Evolutionary conservation across 441 rosid genomes (phyloP), one percentile per base, ranked within the genome.

Genomic region (Arabidopsis hybrid): DNA sequence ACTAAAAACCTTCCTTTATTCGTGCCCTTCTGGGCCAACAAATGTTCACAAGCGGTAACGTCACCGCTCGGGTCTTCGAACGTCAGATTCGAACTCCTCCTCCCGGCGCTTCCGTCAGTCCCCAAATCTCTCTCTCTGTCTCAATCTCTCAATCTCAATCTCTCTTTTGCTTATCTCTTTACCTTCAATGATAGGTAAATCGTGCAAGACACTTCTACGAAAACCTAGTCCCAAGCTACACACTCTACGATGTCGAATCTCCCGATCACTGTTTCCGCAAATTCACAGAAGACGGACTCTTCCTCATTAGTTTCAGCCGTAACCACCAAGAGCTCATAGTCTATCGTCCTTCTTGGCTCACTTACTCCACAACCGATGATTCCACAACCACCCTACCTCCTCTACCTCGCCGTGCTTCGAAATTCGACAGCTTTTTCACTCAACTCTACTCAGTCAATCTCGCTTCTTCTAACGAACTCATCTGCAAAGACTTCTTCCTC

Each of bases 221-320:
- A 85, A 91, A 95, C 81, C 70, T 95, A 70, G 94, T 95, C 45
- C 99, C 99, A 7, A 86, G 88, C 83, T 83, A 32, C 69, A 93
- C 98, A 13, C 75, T 90, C 69, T 91, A 91, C 73, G 99, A 95
- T 51, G 84, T 95, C 38, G 94, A 91, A 58, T 90, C 91, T 73
- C 99, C 97, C 0, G 98, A 95, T 74, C 90, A 89, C 79, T 87
- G 88, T 35, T 93, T 93, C 79, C 91, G 95, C 13, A 95, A 95
- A 81, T 89, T 95, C 89, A 93, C 97, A 2, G 96, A 91, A 77
- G 98, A 93, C 65, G 99, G 98, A 57, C 95, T 82, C 51, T 95
- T 83, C 86, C 98, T 95, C 74, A 85, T 95, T 60, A 88, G 90
- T 73, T 93, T 95, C 83, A 90, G 97, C 76, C 86, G 95, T 64